A percentile compares a stretch with the other conserved stretches of the same genome.
These are phyloP conservation scores for Neofusicoccum kwambonambiense DNA, from an alignment of 2,329 filamentous ascomycete genomes.

Conservation along the genomic window DNA sequence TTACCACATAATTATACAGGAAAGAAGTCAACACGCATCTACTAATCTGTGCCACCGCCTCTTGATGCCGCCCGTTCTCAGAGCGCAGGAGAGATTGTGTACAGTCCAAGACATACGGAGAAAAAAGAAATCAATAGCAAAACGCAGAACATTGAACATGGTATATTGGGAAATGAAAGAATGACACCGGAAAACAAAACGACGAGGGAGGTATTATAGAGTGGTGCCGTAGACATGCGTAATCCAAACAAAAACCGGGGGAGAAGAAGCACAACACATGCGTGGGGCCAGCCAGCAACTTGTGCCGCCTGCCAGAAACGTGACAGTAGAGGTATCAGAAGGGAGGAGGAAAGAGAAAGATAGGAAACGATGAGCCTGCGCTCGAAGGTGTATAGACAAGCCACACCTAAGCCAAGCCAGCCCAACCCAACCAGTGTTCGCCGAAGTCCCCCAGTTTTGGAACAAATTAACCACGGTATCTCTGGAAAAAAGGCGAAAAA, in stretches of 20 bases:
- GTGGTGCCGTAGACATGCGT: conserved; percentile 13
- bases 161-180: conserved; percentile 17
- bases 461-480: conserved; percentile 18
- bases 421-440: conserved; percentile 19
- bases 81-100: background rate
- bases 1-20: conserved; percentile 15
- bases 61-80: background rate
- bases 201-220: conserved; percentile 17
- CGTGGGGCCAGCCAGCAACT: conserved; percentile 19
- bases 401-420: conserved; percentile 19
- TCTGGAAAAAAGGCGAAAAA: background rate
- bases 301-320: conserved; percentile 10
- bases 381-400: conserved; percentile 18
- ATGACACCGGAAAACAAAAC: conserved; percentile 18
- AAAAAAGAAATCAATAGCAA: conserved; percentile 1
- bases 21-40: conserved; percentile 7
- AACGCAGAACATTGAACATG: conserved; percentile 10
- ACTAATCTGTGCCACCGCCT: background rate
- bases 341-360: conserved; percentile 5
- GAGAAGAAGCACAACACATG: conserved; percentile 16
- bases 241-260: conserved; percentile 16
- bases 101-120: background rate
- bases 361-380: conserved; percentile 14
- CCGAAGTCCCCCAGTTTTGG: conserved; percentile 17
- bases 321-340: conserved; percentile 15